These are phyloP conservation scores for Sanghuangporus sanghuang DNA, from an alignment of 1,284 basidiomycete genomes.

Conservation along the genomic window DNA sequence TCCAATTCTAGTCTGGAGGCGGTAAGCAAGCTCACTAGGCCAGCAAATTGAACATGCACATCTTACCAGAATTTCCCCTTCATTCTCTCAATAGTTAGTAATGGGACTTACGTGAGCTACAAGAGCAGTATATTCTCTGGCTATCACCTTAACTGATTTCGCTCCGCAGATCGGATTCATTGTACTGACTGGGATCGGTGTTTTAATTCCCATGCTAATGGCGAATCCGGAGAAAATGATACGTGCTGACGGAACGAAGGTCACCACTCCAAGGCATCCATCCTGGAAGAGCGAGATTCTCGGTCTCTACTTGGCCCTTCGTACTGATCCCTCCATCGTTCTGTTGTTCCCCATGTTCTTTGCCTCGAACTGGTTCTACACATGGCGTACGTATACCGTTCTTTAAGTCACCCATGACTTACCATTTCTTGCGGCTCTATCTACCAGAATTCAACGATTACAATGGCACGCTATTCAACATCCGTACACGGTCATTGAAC, in stretches of 20 bases:
- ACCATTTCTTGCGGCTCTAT: neutral
- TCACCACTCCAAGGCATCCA: conserved; percentile 26
- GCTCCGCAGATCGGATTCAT: conserved; percentile 30
- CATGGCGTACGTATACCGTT: conserved; percentile 26
- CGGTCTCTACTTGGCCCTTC: conserved; percentile 31
- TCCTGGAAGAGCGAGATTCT: conserved; percentile 34
- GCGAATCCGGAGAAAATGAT: conserved; percentile 32
- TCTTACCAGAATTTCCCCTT: neutral
- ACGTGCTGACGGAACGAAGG: conserved; percentile 32
- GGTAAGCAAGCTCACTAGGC: neutral
- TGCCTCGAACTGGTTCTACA: conserved; percentile 34
- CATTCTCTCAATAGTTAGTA: conserved; percentile 19
- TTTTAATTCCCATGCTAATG: conserved; percentile 30
- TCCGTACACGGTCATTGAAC: conserved; percentile 34
- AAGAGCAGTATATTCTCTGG: neutral
- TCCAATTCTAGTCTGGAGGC: conserved; percentile 3
- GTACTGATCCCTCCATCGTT: conserved; percentile 31
- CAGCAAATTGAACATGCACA: neutral
- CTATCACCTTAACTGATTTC: neutral
- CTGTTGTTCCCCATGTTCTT: conserved; percentile 37
- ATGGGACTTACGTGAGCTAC: conserved; percentile 28
- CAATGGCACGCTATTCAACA: conserved; percentile 36
- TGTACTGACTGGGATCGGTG: conserved; percentile 30
- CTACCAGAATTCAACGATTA: conserved; percentile 33
- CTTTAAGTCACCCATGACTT: neutral